phyloP scores from a whole-genome alignment of 2,329 filamentous ascomycete species.

The Fusarium veterinarium region DNA sequence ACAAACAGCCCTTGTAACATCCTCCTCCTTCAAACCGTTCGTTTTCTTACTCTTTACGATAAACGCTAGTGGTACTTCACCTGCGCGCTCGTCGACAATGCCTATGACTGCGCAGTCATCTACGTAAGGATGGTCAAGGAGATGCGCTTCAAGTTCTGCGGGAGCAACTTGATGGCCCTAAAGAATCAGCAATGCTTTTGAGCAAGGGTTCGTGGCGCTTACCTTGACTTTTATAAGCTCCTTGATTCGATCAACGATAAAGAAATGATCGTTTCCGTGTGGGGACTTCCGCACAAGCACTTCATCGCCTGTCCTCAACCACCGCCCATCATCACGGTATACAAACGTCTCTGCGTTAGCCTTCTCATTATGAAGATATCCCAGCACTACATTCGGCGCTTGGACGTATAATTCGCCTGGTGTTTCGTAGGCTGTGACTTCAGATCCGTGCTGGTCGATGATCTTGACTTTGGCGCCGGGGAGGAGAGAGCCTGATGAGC shows the following conservation, averaged over 20 bases:
- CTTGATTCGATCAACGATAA: conserved; percentile 81
- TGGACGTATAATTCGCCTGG: conserved; percentile 86
- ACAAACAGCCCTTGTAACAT: conserved; percentile 61
- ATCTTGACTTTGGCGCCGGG: conserved; percentile 73
- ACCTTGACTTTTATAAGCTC: conserved; percentile 84
- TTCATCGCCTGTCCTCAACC: conserved; percentile 89
- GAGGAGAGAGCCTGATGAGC: conserved; percentile 76
- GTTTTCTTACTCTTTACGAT: conserved; percentile 62
- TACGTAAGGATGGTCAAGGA: conserved; percentile 77
- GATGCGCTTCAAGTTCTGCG: conserved; percentile 80
- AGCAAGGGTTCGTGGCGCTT: conserved; percentile 25
- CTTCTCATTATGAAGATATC: conserved; percentile 87
- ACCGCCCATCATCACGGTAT: conserved; percentile 67
- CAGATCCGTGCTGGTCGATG: conserved; percentile 72
- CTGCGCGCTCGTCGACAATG: conserved; percentile 67
- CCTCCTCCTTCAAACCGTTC: conserved; percentile 63
- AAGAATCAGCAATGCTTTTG: neutral
- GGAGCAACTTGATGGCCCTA: conserved; percentile 82
- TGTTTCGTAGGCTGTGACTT: conserved; percentile 74
- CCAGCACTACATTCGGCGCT: conserved; percentile 79
- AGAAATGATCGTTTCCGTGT: conserved; percentile 80
- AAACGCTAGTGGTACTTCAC: conserved; percentile 72
- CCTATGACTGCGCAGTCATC: conserved; percentile 81
- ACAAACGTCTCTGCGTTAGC: conserved; percentile 84
- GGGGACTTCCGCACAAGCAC: conserved; percentile 74